Evolutionary conservation across 768 basidiomycete genomes (phyloP), one percentile per base, ranked within the genome.

Genomic region (Fibroporia radiculosa): DNA sequence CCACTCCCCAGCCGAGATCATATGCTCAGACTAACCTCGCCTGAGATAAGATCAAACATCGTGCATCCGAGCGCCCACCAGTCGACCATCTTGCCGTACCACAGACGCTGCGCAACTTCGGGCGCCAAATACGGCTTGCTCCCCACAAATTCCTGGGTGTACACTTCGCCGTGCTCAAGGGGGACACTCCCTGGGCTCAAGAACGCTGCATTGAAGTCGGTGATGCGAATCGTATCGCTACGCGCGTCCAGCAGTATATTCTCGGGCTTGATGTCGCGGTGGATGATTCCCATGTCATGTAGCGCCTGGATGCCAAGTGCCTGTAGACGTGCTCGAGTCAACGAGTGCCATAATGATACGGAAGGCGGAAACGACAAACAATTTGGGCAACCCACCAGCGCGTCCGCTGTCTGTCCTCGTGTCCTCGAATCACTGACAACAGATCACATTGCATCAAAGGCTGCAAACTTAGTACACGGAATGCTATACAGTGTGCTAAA

Each of bases 261-360:
- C 56, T 77, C 75, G 11, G 75, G 75, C 63, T 78, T 79, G 50
- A 79, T 64, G 60, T 78, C 76, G 14, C 77, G 66, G 55, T 79
- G 77, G 29, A 79, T 74, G 52, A 79, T 77, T 27, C 71, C 64
- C 55, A 73, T 73, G 23, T 62, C 63, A 58, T 79, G 77, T 27
- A 79, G 62, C 48, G 59, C 56, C 47, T 58, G 53, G 19, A 60
- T 53, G 16, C 60, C 60, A 16, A 60, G 42, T 11, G 59, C 59
- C 60, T 62, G 34, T n/a, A 11, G 14, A 38, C 25, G 20, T 40
- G 37, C 29, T 31, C 16, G 23, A 34, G 10, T 25, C 14, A 13
- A 24, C 6, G 20, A 3, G 41, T 5, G 24, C 29, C 7, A 24
- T 7, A 26, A 19, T 8, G 6, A 13, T n/a, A n/a, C 31, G 34